phyloP scores from a whole-genome alignment of 2,329 filamentous ascomycete genomes.

The Epichloe gansuensis region DNA sequence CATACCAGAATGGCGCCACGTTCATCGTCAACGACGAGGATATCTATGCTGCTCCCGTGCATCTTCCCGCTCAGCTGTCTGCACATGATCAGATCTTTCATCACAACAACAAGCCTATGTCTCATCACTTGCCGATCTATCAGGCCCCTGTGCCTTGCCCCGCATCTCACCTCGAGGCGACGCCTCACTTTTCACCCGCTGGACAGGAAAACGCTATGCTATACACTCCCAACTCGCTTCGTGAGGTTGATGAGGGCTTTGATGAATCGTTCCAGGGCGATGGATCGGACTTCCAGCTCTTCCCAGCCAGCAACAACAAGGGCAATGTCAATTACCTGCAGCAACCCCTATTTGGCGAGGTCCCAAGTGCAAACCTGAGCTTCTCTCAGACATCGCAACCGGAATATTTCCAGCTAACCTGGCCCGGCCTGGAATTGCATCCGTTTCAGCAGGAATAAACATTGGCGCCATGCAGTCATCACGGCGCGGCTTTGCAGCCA shows the following conservation, averaged over 20 bases:
- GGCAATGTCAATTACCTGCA: slow-evolving; percentile 29
- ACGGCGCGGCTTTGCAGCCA: not conserved
- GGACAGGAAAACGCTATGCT: slow-evolving; percentile 59
- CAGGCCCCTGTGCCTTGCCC: slow-evolving; percentile 15
- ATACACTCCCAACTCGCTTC: slow-evolving; percentile 51
- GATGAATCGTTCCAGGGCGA: slow-evolving; percentile 38
- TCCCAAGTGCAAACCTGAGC: slow-evolving; percentile 37
- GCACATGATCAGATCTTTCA: slow-evolving; percentile 21
- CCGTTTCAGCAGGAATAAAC: not conserved
- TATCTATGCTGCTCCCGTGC: slow-evolving; percentile 46
- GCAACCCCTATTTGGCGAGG: slow-evolving; percentile 36
- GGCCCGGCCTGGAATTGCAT: slow-evolving; percentile 18
- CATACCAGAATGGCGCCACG: slow-evolving; percentile 48
- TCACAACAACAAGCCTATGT: slow-evolving; percentile 30
- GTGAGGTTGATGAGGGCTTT: slow-evolving; percentile 53
- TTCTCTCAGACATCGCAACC: slow-evolving; percentile 41
- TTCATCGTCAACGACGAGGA: slow-evolving; percentile 51
- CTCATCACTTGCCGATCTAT: slow-evolving; percentile 28
- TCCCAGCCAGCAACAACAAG: slow-evolving; percentile 31
- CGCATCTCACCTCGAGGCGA: slow-evolving; percentile 10
- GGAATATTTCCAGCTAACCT: slow-evolving; percentile 34
- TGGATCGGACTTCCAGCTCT: slow-evolving; percentile 54
- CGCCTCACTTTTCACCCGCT: slow-evolving; percentile 53
- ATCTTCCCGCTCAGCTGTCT: slow-evolving; percentile 39
- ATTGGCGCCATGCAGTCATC: not conserved